Evolutionary conservation across 148 eudicot genomes (phyloP).

Genomic region (Camellia japonica): DNA sequence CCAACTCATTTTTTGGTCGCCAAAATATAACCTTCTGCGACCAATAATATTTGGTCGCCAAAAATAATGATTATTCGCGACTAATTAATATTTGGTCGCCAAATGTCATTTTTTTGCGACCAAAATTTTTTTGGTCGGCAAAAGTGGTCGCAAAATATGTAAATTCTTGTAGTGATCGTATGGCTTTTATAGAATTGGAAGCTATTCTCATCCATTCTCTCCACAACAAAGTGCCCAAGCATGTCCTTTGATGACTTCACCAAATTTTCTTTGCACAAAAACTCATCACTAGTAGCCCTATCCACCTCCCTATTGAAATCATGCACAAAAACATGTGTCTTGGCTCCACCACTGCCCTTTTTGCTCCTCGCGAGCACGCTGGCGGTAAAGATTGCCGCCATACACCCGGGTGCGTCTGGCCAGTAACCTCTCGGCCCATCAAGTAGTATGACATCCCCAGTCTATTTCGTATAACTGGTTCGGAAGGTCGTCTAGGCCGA

Average conservation of each 20-base stretch:
- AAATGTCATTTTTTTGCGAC: no score
- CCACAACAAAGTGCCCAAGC: slow-evolving; percentile 58
- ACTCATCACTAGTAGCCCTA: slow-evolving; percentile 48
- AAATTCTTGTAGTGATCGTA: no score
- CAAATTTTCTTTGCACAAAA: slow-evolving; percentile 61
- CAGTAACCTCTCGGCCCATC: slow-evolving; percentile 73
- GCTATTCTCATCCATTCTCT: slow-evolving; percentile 42
- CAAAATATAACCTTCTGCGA: no score
- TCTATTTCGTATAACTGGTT: slow-evolving; percentile 63
- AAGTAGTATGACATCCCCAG: slow-evolving; percentile 66
- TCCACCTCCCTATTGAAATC: slow-evolving; percentile 51
- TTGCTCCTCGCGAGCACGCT: slow-evolving; percentile 66
- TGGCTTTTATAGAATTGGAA: slow-evolving; percentile 40
- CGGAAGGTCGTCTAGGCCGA: slow-evolving; percentile 62
- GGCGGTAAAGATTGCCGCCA: slow-evolving; percentile 64
- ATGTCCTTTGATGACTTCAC: slow-evolving; percentile 43
- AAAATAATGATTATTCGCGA: no score
- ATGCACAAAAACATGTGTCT: slow-evolving; percentile 66
- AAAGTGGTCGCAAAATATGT: no score
- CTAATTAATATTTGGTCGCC: no score
- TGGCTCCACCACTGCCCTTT: slow-evolving; percentile 31
- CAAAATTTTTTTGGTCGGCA: no score
- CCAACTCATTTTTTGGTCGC: no score
- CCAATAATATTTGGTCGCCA: no score
- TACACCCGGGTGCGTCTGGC: slow-evolving; percentile 68